Evolutionary conservation across 148 eudicot species (phyloP), one percentile per base, ranked within the genome.

Genomic region (Salicornia ramosissima): DNA sequence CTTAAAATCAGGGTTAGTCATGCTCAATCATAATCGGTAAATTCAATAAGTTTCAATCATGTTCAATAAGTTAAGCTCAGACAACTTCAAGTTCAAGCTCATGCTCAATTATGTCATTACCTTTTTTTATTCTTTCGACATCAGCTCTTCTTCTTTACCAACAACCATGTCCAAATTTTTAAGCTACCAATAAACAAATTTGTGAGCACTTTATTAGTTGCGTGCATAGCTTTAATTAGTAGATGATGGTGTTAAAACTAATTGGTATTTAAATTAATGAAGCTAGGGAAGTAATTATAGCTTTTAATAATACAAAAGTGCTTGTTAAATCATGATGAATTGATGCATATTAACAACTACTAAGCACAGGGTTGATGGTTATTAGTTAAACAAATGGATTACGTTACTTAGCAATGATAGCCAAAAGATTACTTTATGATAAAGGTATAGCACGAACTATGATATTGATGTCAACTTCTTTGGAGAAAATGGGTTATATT

Each of bases 381-480:
- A 36, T 36, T 36, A 36, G 4, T 36, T 60, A 60, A 60, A 60
- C 64, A 60, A 60, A 34, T 33, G 39, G 10, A 33, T n/a, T 8
- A 5, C 22, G 14, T n/a, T 60, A 21, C 45, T 1, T 34, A 18
- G 45, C 33, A 58, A 60, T 34, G 25, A 60, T 33, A 0, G n/a
- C n/a, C n/a, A 34, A 55, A 28, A 24, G 10, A 14, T 25, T 10
- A 9, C 10, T 53, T 53, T 53, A 53, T 36, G 4, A 8, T 36
- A 22, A 25, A 53, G 29, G n/a, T n/a, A n/a, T n/a, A n/a, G n/a
- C n/a, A n/a, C n/a, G n/a, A n/a, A n/a, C n/a, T n/a, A n/a, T n/a
- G n/a, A n/a, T n/a, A n/a, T n/a, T n/a, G n/a, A n/a, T 19, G 64
- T 60, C 64, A 60, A 34, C 64, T 16, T 60, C 64, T 34, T 60